phyloP scores from a whole-genome alignment of 257 asterid genomes.

The Solanum chiquidenum region DNA sequence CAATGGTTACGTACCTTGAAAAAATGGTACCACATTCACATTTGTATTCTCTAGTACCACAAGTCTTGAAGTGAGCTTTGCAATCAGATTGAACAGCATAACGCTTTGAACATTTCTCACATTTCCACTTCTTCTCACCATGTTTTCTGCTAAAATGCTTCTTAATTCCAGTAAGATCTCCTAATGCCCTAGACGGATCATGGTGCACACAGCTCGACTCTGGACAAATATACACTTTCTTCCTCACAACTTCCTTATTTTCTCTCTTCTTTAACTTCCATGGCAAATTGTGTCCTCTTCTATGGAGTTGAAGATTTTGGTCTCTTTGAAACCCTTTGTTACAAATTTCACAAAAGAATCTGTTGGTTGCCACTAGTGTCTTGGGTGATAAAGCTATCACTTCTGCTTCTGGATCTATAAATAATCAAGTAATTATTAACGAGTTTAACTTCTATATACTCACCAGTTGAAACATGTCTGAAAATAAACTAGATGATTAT shows the following conservation, averaged over 20 bases:
- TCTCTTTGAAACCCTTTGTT: slow-evolving; percentile 90
- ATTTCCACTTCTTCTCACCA: slow-evolving; percentile 93
- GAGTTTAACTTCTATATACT: neutral
- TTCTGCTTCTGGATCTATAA: slow-evolving; percentile 82
- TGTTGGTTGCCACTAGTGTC: slow-evolving; percentile 67
- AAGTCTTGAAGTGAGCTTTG: slow-evolving; percentile 85
- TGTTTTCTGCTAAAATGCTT: slow-evolving; percentile 86
- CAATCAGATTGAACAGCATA: slow-evolving; percentile 93
- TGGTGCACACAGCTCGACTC: slow-evolving; percentile 73
- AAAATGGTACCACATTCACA: slow-evolving; percentile 95
- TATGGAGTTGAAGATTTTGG: slow-evolving; percentile 85
- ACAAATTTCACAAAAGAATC: slow-evolving; percentile 85
- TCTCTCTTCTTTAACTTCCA: slow-evolving; percentile 89
- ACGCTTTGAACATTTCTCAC: slow-evolving; percentile 72
- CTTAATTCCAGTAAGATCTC: slow-evolving; percentile 91
- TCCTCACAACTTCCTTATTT: slow-evolving; percentile 29
- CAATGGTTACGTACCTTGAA: slow-evolving; percentile 44
- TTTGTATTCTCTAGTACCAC: slow-evolving; percentile 91
- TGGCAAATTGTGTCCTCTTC: slow-evolving; percentile 92
- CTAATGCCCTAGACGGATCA: slow-evolving; percentile 84
- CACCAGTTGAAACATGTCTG: neutral
- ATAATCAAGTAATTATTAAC: neutral
- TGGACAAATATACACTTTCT: slow-evolving; percentile 88
- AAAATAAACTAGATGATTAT: neutral
- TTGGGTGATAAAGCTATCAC: slow-evolving; percentile 82